These are phyloP conservation scores for Suhomyces atakaporum DNA, from an alignment of 1,139 yeast genomes.

Conservation along the genomic window DNA sequence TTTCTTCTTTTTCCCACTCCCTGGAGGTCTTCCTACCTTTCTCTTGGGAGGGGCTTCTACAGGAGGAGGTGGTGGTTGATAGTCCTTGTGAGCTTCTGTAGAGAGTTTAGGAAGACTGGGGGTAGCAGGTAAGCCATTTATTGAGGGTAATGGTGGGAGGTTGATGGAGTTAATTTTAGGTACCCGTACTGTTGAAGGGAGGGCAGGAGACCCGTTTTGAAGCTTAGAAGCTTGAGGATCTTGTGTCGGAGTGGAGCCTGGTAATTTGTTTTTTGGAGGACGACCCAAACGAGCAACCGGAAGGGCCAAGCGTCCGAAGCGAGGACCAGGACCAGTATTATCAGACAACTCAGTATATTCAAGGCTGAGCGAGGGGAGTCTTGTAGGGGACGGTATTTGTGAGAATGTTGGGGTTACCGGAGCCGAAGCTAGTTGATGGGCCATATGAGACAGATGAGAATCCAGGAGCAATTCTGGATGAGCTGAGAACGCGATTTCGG, in stretches of 20 bases:
- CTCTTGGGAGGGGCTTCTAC: slow-evolving; percentile 5
- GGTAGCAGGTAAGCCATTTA: slow-evolving; percentile 3
- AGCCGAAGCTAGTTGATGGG: background rate
- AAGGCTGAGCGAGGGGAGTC: background rate
- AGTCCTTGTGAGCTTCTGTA: slow-evolving; percentile 1
- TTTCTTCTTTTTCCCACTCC: slow-evolving; percentile 12
- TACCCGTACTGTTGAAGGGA: background rate
- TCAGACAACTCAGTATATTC: background rate
- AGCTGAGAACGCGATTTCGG: background rate
- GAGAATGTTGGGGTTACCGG: background rate
- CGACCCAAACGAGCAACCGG: background rate
- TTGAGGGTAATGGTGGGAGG: slow-evolving; percentile 6
- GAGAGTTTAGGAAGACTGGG: slow-evolving; percentile 4
- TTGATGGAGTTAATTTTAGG: slow-evolving; percentile 5
- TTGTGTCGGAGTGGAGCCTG: background rate
- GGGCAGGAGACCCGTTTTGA: background rate
- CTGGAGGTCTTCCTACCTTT: slow-evolving; percentile 10
- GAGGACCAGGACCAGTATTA: background rate
- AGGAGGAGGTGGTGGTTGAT: slow-evolving; percentile 2
- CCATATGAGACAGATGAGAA: background rate
- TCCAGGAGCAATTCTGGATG: background rate
- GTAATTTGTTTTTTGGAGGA: background rate
- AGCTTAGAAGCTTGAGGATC: background rate
- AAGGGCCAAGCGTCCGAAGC: background rate
- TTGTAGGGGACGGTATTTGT: background rate